These are phyloP conservation scores for Mycena vulgaris DNA, from an alignment of 768 basidiomycete genomes.

Conservation along the genomic window DNA sequence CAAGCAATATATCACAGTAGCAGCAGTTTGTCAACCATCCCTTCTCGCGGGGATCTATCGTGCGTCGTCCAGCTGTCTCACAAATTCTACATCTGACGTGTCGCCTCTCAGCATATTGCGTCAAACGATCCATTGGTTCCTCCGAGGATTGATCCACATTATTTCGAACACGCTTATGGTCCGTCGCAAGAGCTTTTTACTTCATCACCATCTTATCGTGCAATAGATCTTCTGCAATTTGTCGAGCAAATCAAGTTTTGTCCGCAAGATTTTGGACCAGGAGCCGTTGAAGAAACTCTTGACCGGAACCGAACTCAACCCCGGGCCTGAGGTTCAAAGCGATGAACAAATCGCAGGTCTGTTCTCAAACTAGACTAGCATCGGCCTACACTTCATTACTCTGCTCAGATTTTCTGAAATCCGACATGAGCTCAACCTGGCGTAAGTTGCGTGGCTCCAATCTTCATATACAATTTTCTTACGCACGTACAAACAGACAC, in stretches of 20 bases:
- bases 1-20: neutral
- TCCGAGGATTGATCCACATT: conserved; percentile 15
- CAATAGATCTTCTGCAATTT: conserved; percentile 36
- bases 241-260: conserved; percentile 43
- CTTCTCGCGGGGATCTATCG: conserved; percentile 20
- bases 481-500: conserved; percentile 1
- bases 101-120: neutral
- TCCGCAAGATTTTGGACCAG: conserved; percentile 30
- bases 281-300: conserved; percentile 39
- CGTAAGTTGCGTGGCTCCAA: conserved; percentile 5
- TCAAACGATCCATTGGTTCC: conserved; percentile 8
- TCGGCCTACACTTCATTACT: neutral
- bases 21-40: conserved; percentile 10
- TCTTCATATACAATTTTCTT: neutral
- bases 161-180: conserved; percentile 23
- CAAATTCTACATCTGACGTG: neutral
- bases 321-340: conserved; percentile 39
- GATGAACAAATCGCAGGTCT: conserved; percentile 55
- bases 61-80: neutral
- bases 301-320: conserved; percentile 30
- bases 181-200: neutral
- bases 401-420: conserved; percentile 17
- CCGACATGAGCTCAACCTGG: conserved; percentile 13
- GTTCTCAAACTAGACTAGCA: neutral
- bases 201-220: conserved; percentile 21